A percentile compares a stretch with the other conserved stretches of the same genome.
phyloP scores from a whole-genome alignment of 805 yeast species.

The Hanseniaspora thailandica region DNA sequence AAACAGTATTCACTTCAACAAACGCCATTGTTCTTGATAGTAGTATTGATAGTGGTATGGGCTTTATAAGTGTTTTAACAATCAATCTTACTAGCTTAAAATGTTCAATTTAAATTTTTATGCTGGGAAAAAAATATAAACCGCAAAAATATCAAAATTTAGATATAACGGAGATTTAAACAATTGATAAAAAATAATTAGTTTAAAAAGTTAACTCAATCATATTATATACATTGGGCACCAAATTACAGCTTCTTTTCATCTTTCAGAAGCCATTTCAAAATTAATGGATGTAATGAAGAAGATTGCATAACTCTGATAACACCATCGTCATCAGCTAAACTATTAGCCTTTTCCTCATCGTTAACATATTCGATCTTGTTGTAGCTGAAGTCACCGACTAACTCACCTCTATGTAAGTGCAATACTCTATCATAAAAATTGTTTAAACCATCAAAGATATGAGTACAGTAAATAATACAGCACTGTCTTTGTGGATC shows the following conservation, averaged over 20 bases:
- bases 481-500: slow-evolving; percentile 44
- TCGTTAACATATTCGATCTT: slow-evolving; percentile 29
- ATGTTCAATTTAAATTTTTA: no score
- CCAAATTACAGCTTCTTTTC: slow-evolving; percentile 3
- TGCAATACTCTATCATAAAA: slow-evolving; percentile 87
- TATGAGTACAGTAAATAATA: slow-evolving; percentile 89
- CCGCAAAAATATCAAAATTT: no score
- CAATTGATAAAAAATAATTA: background rate
- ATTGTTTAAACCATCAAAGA: slow-evolving; percentile 81
- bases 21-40: slow-evolving; percentile 1
- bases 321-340: background rate
- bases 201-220: background rate
- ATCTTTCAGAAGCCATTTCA: slow-evolving; percentile 52
- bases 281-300: slow-evolving; percentile 61
- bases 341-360: slow-evolving; percentile 4
- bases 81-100: background rate
- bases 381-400: slow-evolving; percentile 28
- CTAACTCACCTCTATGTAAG: slow-evolving; percentile 52
- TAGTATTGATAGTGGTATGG: no score
- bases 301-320: slow-evolving; percentile 18
- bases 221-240: background rate
- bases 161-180: background rate
- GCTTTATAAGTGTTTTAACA: no score
- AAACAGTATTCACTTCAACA: background rate
- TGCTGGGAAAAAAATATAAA: no score